These are phyloP conservation scores for Mycena amicta DNA, from an alignment of 768 basidiomycete species.

Conservation along the genomic window DNA sequence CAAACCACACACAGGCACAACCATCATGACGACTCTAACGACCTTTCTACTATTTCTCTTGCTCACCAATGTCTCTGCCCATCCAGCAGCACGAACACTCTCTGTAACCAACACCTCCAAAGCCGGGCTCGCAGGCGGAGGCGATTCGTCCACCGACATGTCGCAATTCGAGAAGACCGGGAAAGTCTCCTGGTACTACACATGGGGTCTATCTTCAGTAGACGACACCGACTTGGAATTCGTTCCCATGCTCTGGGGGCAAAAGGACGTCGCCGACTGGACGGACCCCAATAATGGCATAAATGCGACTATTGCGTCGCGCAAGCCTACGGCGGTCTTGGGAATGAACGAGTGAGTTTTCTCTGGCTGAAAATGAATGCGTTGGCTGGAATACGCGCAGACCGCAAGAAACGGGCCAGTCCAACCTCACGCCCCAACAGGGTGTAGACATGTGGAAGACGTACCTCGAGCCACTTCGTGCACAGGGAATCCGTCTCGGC, in stretches of 20 bases:
- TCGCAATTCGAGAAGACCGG: constrained; percentile 45
- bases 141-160: constrained; percentile 44
- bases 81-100: constrained; percentile 16
- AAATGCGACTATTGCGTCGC: constrained; percentile 39
- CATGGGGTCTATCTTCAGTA: constrained; percentile 44
- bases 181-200: constrained; percentile 60
- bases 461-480: constrained; percentile 52
- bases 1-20: not conserved
- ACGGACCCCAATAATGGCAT: constrained; percentile 33
- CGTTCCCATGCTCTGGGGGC: constrained; percentile 61
- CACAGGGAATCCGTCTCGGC: constrained; percentile 49
- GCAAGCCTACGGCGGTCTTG: constrained; percentile 44
- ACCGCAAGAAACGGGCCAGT: constrained; percentile 45
- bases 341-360: constrained; percentile 56
- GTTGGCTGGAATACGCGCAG: not conserved
- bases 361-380: not conserved
- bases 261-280: constrained; percentile 40
- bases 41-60: constrained; percentile 8
- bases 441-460: constrained; percentile 55
- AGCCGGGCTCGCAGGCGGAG: constrained; percentile 54
- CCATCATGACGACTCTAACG: constrained; percentile 21
- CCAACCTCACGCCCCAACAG: constrained; percentile 49
- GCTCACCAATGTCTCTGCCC: not conserved
- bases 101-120: constrained; percentile 41
- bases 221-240: constrained; percentile 47